Evolutionary conservation across 2,329 filamentous ascomycete species (phyloP).

Genomic region (Penicillium sp.): DNA sequence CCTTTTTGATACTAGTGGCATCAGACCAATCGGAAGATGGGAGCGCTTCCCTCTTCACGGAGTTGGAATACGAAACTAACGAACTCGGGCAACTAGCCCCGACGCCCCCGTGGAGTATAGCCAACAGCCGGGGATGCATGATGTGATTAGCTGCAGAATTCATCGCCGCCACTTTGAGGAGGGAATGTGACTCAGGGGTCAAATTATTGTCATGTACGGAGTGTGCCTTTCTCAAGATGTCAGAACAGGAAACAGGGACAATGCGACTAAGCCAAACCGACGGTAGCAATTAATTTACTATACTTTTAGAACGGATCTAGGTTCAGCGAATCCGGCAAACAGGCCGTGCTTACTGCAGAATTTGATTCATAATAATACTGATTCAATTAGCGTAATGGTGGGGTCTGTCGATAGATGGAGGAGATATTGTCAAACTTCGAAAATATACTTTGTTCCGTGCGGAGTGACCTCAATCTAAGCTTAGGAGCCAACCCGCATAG

Average conservation of each 20-base stretch:
- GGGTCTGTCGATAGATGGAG: not conserved
- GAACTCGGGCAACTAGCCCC: slow-evolving; percentile 5
- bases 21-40: slow-evolving; percentile 9
- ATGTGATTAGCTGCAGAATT: slow-evolving; percentile 29
- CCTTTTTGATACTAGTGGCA: slow-evolving; percentile 16
- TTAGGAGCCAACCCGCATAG: not conserved
- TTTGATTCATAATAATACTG: not conserved
- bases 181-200: slow-evolving; percentile 28
- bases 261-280: not conserved
- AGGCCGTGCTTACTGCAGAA: not conserved
- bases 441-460: not conserved
- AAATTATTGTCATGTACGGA: not conserved
- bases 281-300: not conserved
- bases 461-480: not conserved
- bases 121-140: slow-evolving; percentile 20
- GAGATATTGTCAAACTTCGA: too few relatives aligned
- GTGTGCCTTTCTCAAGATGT: not conserved
- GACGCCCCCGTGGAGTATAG: slow-evolving; percentile 2
- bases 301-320: not conserved
- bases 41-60: slow-evolving; percentile 7
- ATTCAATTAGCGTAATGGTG: not conserved
- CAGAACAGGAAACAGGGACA: not conserved
- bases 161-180: slow-evolving; percentile 21
- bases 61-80: slow-evolving; percentile 10
- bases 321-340: not conserved